Evolutionary conservation across 75 land plant genomes (phyloP).

Genomic region (Picea sitchensis): DNA sequence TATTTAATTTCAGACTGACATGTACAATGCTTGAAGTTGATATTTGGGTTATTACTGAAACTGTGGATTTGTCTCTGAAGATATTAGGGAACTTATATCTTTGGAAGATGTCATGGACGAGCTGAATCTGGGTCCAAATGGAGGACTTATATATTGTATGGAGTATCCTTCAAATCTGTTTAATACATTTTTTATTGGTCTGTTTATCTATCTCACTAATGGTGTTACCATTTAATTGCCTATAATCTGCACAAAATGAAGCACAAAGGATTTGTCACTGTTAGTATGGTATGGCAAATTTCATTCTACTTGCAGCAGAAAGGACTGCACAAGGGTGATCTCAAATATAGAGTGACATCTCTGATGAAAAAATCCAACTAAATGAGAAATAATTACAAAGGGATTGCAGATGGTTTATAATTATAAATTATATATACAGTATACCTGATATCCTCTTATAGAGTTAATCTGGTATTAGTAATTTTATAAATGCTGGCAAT

Average conservation of each 20-base stretch:
- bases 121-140: constrained; percentile 92
- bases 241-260: neutral
- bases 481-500: neutral
- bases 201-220: neutral
- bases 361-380: neutral
- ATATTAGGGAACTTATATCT: constrained; percentile 88
- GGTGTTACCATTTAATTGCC: neutral
- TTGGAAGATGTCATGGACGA: constrained; percentile 99
- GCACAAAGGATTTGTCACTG: neutral
- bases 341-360: neutral
- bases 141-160: constrained; percentile 98
- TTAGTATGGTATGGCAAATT: neutral
- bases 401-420: neutral
- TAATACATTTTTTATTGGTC: neutral
- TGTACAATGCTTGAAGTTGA: neutral
- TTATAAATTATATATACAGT: too few relatives aligned
- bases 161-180: constrained; percentile 70
- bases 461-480: too few relatives aligned
- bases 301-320: neutral
- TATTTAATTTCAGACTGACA: neutral
- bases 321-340: neutral
- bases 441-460: too few relatives aligned
- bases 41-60: neutral
- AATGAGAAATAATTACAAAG: neutral
- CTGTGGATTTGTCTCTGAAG: constrained; percentile 32